Evolutionary conservation across 257 asterid species (phyloP), one percentile per base, ranked within the genome.

Genomic region (Jasminum sambac): DNA sequence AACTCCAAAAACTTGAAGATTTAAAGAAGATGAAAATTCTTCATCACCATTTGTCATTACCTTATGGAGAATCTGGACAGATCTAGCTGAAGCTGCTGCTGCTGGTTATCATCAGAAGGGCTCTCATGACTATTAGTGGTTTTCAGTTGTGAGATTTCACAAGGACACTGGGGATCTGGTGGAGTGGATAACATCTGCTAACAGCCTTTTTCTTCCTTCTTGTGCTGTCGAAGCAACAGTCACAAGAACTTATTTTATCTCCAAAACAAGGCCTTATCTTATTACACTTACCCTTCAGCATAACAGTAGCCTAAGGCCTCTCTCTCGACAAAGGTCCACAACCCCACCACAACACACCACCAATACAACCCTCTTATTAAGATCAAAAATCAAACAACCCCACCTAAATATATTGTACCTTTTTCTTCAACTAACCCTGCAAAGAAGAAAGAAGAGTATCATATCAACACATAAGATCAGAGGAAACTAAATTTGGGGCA

Each of bases 141-240:
- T 67, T 81, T 85, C 71, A 74, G 83, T 73, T 77, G 92, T 66
- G 95, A 72, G 84, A 79, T 83, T 81, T 80, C 86, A 57, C 73
- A 60, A 76, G 84, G 64, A 77, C 79, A 77, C 58, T 73, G 59
- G 83, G 79, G 92, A 92, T 87, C 96, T 88, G 86, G 85, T 82
- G 91, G 96, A 78, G 89, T 88, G 92, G 96, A 89, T 90, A 89
- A 89, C 97, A 91, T 91, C 96, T 93, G 98, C 89, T 80, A 81
- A 81, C 79, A 76, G 70, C 70, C 81, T 81, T 90, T 84, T 75
- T 52, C 77, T 66, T 78, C 82, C 83, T 79, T 75, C 94, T 80
- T 84, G 93, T 78, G 95, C 96, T 89, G 97, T 83, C 67, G 80
- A 72, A 34, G 77, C 80, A 82, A 88, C 97, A 90, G 91, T 81